Evolutionary conservation across 1,139 yeast genomes (phyloP).

Genomic region (Zygosaccharomyces sapae): DNA sequence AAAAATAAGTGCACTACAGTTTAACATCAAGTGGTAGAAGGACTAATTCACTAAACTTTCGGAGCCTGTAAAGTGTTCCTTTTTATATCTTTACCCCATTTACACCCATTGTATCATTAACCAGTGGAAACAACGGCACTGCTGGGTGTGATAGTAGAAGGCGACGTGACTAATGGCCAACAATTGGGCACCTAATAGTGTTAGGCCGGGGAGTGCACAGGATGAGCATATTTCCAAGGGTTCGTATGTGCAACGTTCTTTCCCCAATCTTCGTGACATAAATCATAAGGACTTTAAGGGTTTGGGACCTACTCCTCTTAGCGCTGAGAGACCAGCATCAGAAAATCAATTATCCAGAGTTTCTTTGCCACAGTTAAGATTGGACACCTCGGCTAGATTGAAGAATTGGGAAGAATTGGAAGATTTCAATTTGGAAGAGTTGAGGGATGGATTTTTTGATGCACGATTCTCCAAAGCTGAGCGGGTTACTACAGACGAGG

Average conservation of each 20-base stretch:
- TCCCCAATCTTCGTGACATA: constrained; percentile 21
- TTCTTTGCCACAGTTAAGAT: constrained; percentile 36
- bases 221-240: constrained; percentile 23
- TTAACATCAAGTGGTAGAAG: background rate
- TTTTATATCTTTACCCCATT: background rate
- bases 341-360: constrained; percentile 28
- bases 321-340: background rate
- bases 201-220: background rate
- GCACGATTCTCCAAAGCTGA: constrained; percentile 41
- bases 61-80: background rate
- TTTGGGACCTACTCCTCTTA: background rate
- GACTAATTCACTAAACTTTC: background rate
- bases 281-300: constrained; percentile 4
- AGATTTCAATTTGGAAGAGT: constrained; percentile 41
- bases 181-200: background rate
- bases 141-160: background rate
- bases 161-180: background rate
- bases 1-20: background rate
- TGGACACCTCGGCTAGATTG: constrained; percentile 31
- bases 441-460: constrained; percentile 48
- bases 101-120: background rate
- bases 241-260: constrained; percentile 29
- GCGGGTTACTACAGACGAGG: constrained; percentile 14
- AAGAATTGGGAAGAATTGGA: constrained; percentile 32
- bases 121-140: background rate